Evolutionary conservation across 2,329 filamentous ascomycete genomes (phyloP), one percentile per base, ranked within the genome.

Genomic region (Myriosclerotinia scirpicola): DNA sequence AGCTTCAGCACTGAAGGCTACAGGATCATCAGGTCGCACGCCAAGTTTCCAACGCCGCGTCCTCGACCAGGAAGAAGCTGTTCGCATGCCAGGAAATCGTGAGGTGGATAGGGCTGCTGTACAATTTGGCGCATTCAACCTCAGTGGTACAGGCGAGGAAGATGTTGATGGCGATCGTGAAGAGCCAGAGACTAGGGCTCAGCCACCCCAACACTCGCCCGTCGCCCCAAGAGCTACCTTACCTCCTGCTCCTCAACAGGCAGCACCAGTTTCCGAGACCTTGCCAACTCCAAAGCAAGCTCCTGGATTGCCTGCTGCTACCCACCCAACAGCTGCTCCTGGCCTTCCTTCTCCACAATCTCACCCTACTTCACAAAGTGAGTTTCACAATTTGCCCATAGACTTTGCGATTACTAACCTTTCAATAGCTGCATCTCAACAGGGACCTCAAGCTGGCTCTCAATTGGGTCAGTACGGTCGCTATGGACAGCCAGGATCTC

Each of bases 31-130:
- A 67, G 81, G 83, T 68, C 90, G 94, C 69, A 88, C 87, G 65
- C 86, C 92, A 26, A 93, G 89, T 80, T 92, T 90, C 78, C 90
- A 96, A 78, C 88, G 94, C 71, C 90, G 92, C 74, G 85, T 97
- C 64, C 84, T 96, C 75, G 93, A 98, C 74, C 95, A 99, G 77
- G 93, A 97, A 79, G 95, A 99, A 81, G 92, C 95, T 67, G 95
- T 99, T 52, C 93, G 97, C 71, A 97, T 99, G 94, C 95, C 95
- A 55, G 93, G 92, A 68, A 97, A 97, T 81, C 93, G 95, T 72
- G 93, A 95, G 64, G 90, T 99, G 38, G 94, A 98, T 77, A 89
- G 93, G 74, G 87, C 94, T 71, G 91, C 93, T 60, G 93, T 99
- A 59, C 94, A 98, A 77, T 99, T 99, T 77, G 95, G 95, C 70